Base-by-base conservation (phyloP, 2,329 filamentous ascomycete genomes). In the Cucurbitaria berberidis region DNA sequence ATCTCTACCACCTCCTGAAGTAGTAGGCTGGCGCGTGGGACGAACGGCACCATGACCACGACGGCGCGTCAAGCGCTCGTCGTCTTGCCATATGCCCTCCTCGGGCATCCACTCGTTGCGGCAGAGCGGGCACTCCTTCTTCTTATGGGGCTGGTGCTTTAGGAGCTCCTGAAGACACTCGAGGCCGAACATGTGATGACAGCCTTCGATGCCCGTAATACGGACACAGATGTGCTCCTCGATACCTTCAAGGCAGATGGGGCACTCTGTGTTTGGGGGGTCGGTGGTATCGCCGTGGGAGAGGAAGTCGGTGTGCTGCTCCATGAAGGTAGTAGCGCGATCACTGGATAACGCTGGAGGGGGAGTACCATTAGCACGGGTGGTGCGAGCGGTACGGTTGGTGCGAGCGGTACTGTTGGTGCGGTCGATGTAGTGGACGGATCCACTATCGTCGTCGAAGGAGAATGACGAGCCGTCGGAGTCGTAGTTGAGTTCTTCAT, bases 41-140 rank as follows among this genome's bases (percentile, higher is more conserved):
- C 24, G 5, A 26, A 5, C 24, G 9, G 5, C 24, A 26, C 24
- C 24, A 26, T 9, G 5, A 26, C 24, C 24, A 26, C 24, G 5
- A 26, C 24, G 5, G 9, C 24, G 5, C 24, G 9, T 26, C 24
- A 26, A 26, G 24, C 24, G 24, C 24, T 26, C 24, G 9, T 26
- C 24, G 5, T 26, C 24, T 9, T 26, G 5, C 24, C 24, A 26
- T 9, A 26, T 9, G 9, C 24, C 27, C 16, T 50, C 41, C 5
- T 43, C 45, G 1, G 19, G 18, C 26, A 60, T 32, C 57, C 60
- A 68, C 19, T 56, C 42, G 2, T 58, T 49, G 9, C 63, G 59
- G 36, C 64, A 66, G 1, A 66, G 26, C 7, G 58, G 63, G 35
- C 64, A 66, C 10, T 35, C 41, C 30, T 60, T 68, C 19, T 55